phyloP scores from a whole-genome alignment of 2,329 filamentous ascomycete species.

The Penicillium italicum region DNA sequence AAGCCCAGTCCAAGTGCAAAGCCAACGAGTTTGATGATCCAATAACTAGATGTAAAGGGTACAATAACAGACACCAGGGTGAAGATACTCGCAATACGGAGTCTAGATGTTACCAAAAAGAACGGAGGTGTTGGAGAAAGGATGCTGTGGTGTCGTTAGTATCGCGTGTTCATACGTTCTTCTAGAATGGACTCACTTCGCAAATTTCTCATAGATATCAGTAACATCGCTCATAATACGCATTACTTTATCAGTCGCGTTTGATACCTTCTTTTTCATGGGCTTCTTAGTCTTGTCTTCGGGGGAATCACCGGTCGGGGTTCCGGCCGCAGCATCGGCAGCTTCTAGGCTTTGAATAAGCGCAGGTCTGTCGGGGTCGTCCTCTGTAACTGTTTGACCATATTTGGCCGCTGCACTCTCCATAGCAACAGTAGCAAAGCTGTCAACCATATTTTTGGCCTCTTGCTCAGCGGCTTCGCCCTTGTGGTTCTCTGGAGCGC shows the following conservation, averaged over 20 bases:
- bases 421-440: slow-evolving; percentile 67
- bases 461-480: slow-evolving; percentile 82
- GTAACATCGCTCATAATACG: slow-evolving; percentile 58
- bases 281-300: slow-evolving; percentile 70
- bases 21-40: slow-evolving; percentile 62
- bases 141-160: slow-evolving; percentile 39
- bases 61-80: slow-evolving; percentile 52
- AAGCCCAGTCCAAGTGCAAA: slow-evolving; percentile 69
- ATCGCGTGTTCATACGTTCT: background rate
- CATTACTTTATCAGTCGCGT: slow-evolving; percentile 72
- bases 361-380: slow-evolving; percentile 41
- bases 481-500: slow-evolving; percentile 74
- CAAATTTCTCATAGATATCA: slow-evolving; percentile 63
- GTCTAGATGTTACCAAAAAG: slow-evolving; percentile 50
- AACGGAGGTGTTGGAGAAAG: slow-evolving; percentile 64
- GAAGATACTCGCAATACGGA: slow-evolving; percentile 55
- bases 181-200: slow-evolving; percentile 46
- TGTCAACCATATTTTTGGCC: slow-evolving; percentile 74
- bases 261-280: slow-evolving; percentile 73
- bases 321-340: slow-evolving; percentile 52
- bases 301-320: slow-evolving; percentile 50
- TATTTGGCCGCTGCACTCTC: slow-evolving; percentile 74
- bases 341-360: slow-evolving; percentile 54
- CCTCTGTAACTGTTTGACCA: slow-evolving; percentile 59
- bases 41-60: slow-evolving; percentile 56